Evolutionary conservation across 495 filamentous ascomycete species (phyloP), one percentile per base, ranked within the genome.

Genomic region (Penicillium argentinense): DNA sequence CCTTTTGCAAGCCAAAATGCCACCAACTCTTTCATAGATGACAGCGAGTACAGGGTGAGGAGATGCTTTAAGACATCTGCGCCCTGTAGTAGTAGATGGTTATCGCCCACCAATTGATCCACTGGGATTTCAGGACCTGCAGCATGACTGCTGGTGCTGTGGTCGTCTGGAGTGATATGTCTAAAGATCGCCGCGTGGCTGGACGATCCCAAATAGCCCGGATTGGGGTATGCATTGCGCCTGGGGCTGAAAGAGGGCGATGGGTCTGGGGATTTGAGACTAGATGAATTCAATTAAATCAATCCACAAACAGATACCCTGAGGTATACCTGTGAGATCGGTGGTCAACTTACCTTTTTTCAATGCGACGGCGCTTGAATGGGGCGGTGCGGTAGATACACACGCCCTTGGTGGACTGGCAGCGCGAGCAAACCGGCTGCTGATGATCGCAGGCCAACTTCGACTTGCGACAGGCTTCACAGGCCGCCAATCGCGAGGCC

Each of bases 391-490:
- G 57, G 49, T 74, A 72, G 39, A 71, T 64, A 22, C 71, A 74
- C 5, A 63, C 45, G 5, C 39, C 57, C 13, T 57, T 50, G 11
- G 36, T 62, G 27, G 39, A 56, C 17, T 47, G 39, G 40, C 71
- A 74, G 16, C 71, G 67, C 26, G 66, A 58, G 42, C 71, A 74
- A 12, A 64, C 61, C 2, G 71, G 71, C 33, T 59, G 56, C 22
- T 59, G 52, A 30, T 74, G 69, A 33, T 71, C 71, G 49, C 71
- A 74, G 29, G 69, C 67, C 3, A 70, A 49, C 36, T 74, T 74
- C 9, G 71, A 61, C 40, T 66, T 61, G 28, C 71, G 59, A 45
- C 71, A 74, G 12, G 64, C 54, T 42, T 74, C 69, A 43, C 71
- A 72, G 13, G 64, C 64, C 22, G 64, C 56, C 29, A 57, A 43